Evolutionary conservation across 2,329 filamentous ascomycete species (phyloP).

Genomic region (Colletotrichum spaethianum): DNA sequence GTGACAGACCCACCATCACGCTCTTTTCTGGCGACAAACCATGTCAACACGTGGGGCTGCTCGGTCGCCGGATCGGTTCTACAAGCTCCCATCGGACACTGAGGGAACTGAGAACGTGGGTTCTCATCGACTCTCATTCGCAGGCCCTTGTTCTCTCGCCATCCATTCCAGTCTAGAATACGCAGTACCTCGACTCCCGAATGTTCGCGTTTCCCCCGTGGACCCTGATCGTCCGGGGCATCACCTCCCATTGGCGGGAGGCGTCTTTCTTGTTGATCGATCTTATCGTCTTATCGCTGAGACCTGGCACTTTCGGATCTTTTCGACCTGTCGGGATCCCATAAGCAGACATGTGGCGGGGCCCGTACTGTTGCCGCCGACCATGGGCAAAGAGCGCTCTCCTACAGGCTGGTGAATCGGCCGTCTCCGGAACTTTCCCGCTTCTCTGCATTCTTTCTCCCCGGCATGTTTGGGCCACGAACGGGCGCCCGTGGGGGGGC

Average conservation of each 20-base stretch:
- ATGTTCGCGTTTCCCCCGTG: conserved; percentile 2
- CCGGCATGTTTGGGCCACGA: background rate
- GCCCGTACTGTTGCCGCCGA: background rate
- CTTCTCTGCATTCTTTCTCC: background rate
- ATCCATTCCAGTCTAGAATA: background rate
- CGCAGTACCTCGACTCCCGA: background rate
- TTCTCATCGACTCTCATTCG: conserved; percentile 14
- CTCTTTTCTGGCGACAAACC: conserved; percentile 27
- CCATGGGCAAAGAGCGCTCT: background rate
- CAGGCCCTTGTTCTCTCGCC: background rate
- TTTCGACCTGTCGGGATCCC: conserved; percentile 18
- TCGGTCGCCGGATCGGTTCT: conserved; percentile 21
- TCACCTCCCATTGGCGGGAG: background rate
- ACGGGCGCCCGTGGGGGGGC: background rate
- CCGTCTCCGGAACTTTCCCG: background rate
- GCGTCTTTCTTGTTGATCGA: background rate
- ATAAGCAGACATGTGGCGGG: conserved; percentile 15
- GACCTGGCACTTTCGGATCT: background rate
- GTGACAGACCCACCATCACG: conserved; percentile 14
- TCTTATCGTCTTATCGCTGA: background rate
- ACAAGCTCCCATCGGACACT: conserved; percentile 6
- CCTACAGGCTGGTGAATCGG: conserved; percentile 9
- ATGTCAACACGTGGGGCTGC: conserved; percentile 37
- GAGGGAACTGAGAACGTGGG: conserved; percentile 26
- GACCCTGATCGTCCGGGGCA: background rate